Conservation (phyloP, 306 rosid species). For the Prunus campanulata region DNA sequence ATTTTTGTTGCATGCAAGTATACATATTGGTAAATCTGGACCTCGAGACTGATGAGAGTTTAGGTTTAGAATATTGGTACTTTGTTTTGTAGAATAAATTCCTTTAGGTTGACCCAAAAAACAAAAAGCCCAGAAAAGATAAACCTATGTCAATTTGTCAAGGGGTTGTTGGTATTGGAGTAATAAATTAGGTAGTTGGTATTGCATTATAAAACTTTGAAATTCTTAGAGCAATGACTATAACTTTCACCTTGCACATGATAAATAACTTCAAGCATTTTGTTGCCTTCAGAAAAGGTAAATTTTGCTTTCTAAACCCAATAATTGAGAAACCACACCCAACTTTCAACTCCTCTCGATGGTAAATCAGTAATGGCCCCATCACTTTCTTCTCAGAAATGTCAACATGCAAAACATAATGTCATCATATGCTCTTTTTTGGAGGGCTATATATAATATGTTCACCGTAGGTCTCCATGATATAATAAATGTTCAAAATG, state of each 20-base stretch:
- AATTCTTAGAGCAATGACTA: background rate
- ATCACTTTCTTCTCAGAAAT: background rate
- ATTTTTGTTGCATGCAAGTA: no score
- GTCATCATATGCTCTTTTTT: background rate
- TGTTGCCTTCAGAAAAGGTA: background rate
- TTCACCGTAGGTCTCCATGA: no score
- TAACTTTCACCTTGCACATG: background rate
- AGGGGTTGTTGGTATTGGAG: constrained; percentile 2
- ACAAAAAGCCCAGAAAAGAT: background rate
- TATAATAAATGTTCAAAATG: background rate
- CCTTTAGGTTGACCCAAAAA: no score
- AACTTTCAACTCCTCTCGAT: background rate
- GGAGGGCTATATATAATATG: background rate
- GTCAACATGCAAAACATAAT: background rate
- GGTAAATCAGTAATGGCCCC: background rate
- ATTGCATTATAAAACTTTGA: background rate
- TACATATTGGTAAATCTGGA: no score
- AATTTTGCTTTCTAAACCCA: background rate
- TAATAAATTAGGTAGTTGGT: background rate
- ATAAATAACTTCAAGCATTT: background rate
- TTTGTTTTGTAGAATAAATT: no score
- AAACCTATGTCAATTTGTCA: background rate
- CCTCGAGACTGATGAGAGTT: no score
- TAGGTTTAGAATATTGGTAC: no score
- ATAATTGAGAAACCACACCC: background rate